A percentile compares a stretch with the other conserved stretches of the same genome.
Evolutionary conservation across 345 rosid genomes (phyloP).

Genomic region (Brassica cretica): DNA sequence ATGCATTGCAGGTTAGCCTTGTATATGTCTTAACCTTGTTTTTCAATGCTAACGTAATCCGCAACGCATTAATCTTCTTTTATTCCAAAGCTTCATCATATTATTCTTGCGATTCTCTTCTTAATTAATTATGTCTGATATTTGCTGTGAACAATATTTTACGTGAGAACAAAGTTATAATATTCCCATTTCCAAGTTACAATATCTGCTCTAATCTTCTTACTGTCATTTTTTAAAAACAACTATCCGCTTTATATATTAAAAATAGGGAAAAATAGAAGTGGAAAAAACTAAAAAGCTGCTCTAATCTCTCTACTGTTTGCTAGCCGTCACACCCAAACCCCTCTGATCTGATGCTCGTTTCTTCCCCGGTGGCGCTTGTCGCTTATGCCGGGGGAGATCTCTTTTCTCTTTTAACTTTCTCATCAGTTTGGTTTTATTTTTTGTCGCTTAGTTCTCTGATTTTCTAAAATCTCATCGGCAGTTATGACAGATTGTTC

Average conservation of each 20-base stretch:
- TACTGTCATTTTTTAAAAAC: background rate
- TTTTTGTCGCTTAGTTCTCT: too few species aligned
- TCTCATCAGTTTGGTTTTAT: too few species aligned
- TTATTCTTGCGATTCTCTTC: constrained; percentile 1
- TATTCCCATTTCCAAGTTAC: background rate
- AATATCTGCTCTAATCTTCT: background rate
- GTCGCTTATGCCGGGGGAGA: too few species aligned
- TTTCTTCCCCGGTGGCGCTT: too few species aligned
- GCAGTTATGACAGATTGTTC: too few species aligned
- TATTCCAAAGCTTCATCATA: background rate
- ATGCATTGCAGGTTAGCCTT: background rate
- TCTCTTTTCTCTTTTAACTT: too few species aligned
- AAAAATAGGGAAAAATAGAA: background rate
- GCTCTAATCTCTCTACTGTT: too few species aligned
- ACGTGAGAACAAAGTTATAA: background rate
- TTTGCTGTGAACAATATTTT: background rate
- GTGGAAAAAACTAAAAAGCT: too few species aligned
- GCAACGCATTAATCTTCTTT: background rate
- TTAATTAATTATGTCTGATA: background rate
- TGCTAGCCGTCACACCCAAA: too few species aligned
- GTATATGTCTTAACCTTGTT: background rate
- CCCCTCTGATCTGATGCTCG: too few species aligned
- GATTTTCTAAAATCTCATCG: too few species aligned
- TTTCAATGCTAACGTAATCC: background rate
- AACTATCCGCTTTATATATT: too few species aligned